phyloP scores from a whole-genome alignment of 371 early-diverging fungal genomes.

The Mortierella sp. region DNA sequence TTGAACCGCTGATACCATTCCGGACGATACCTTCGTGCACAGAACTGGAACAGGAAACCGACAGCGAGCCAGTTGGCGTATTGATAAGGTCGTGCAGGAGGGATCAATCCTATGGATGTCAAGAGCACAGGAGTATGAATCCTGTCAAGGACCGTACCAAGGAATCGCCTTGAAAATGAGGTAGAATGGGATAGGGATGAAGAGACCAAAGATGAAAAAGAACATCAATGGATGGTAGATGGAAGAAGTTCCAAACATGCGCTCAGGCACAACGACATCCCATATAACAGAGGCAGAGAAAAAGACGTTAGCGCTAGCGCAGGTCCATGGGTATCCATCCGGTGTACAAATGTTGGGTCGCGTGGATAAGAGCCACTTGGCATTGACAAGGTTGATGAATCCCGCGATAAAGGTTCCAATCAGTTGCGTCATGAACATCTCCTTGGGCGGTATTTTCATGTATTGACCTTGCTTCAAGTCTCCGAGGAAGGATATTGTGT shows the following conservation, averaged over 20 bases:
- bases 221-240: constrained; percentile 69
- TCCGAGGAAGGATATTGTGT: constrained; percentile 61
- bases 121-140: constrained; percentile 56
- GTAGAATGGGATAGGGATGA: constrained; percentile 68
- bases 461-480: constrained; percentile 72
- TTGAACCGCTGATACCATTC: constrained; percentile 81
- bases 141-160: constrained; percentile 37
- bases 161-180: constrained; percentile 50
- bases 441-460: constrained; percentile 80
- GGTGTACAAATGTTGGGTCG: constrained; percentile 70
- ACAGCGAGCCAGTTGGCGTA: constrained; percentile 72
- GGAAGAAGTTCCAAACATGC: constrained; percentile 74
- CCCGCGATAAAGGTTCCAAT: constrained; percentile 75
- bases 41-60: constrained; percentile 77
- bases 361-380: constrained; percentile 69
- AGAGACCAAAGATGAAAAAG: constrained; percentile 68
- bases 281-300: constrained; percentile 54
- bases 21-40: constrained; percentile 62
- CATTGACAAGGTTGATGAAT: constrained; percentile 68
- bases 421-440: constrained; percentile 71
- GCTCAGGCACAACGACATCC: constrained; percentile 82
- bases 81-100: constrained; percentile 53
- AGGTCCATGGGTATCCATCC: constrained; percentile 66
- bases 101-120: constrained; percentile 60
- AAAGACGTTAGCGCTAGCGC: constrained; percentile 60